Conservation (phyloP, 192 early-diverging fungal species). For the Chytriomyces confervae region DNA sequence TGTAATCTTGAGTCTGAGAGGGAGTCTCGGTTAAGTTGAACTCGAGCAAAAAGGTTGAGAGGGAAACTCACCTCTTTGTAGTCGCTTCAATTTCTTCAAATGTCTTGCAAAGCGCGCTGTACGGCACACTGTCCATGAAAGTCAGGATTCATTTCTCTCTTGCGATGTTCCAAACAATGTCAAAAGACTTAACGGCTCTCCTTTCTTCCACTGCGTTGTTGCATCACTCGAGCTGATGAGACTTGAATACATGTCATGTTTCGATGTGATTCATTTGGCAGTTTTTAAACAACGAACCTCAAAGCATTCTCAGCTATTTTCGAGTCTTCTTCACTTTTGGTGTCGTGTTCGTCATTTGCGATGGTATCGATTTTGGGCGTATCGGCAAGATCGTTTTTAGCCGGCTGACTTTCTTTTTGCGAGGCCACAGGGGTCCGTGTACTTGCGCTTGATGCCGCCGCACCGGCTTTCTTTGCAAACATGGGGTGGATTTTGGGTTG, state of each 20-base stretch:
- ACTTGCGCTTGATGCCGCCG: neutral
- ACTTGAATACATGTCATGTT: neutral
- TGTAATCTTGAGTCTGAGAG: conserved; percentile 69
- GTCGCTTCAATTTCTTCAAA: conserved; percentile 89
- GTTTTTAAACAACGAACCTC: conserved; percentile 3
- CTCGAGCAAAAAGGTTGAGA: neutral
- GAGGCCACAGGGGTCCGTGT: neutral
- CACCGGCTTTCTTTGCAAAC: conserved; percentile 7
- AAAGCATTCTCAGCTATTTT: conserved; percentile 2
- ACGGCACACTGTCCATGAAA: conserved; percentile 60
- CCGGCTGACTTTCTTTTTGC: too few relatives aligned
- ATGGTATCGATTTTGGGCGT: neutral
- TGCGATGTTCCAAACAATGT: too few relatives aligned
- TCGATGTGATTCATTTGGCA: neutral
- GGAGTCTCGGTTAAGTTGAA: conserved; percentile 2
- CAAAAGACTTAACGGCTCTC: conserved; percentile 16
- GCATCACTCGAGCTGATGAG: conserved; percentile 7
- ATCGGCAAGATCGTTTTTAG: neutral
- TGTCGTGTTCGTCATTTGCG: neutral
- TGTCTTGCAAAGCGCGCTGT: conserved; percentile 84
- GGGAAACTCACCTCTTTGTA: conserved; percentile 70
- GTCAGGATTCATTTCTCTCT: neutral
- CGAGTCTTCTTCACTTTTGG: neutral
- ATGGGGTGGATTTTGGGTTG: conserved; percentile 3
- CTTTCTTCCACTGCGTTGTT: conserved; percentile 17